Conservation (phyloP, 257 asterid species). For the Ilex asprella region DNA sequence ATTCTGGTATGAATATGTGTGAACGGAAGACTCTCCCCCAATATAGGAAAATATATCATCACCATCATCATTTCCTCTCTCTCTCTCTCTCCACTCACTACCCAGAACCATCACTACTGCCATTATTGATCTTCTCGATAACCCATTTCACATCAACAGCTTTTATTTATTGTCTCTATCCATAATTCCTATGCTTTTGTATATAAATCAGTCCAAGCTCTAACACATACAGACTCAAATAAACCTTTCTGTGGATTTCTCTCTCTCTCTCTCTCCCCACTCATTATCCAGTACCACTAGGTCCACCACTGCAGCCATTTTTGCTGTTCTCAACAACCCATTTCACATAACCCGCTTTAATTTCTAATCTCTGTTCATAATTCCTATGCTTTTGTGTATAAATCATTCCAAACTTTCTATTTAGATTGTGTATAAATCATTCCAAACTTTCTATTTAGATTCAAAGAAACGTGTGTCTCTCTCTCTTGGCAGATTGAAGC, state of each 20-base stretch:
- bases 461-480: no score
- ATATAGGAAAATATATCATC: slow-evolving; percentile 1
- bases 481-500: not conserved
- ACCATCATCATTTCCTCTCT: slow-evolving; percentile 5
- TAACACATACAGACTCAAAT: not conserved
- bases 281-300: not conserved
- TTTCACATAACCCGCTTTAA: slow-evolving; percentile 9
- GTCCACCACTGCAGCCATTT: not conserved
- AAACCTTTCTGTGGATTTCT: slow-evolving; percentile 2
- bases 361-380: not conserved
- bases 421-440: no score
- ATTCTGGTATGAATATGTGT: no score
- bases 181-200: not conserved
- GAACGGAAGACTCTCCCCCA: no score
- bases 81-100: slow-evolving; percentile 2
- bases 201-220: not conserved
- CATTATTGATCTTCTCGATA: slow-evolving; percentile 13
- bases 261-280: slow-evolving; percentile 7
- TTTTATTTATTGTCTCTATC: slow-evolving; percentile 1
- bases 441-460: no score
- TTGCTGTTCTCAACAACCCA: slow-evolving; percentile 14
- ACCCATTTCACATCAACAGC: slow-evolving; percentile 6
- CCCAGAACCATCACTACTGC: not conserved
- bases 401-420: not conserved
- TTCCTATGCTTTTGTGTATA: not conserved